These are phyloP conservation scores for Trichoderma gamsii DNA, from an alignment of 495 filamentous ascomycete genomes.

Conservation along the genomic window DNA sequence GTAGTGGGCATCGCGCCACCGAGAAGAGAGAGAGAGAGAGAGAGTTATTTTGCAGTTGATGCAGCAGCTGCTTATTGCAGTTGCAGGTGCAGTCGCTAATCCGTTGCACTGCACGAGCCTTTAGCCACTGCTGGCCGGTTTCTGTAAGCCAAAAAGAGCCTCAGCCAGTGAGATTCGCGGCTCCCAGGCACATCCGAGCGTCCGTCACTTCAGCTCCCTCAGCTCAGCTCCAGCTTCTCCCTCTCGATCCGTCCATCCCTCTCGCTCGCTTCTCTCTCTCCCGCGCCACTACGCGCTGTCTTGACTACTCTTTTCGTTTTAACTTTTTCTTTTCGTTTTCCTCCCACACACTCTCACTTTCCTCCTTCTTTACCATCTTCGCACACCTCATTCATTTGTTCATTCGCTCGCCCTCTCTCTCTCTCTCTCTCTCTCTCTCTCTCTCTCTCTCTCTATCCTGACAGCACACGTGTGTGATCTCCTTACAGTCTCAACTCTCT, in stretches of 20 bases:
- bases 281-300: too few relatives aligned
- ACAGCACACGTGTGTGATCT: too few relatives aligned
- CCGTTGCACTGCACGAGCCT: too few relatives aligned
- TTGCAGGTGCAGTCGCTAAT: too few relatives aligned
- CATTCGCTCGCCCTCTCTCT: background rate
- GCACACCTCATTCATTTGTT: background rate
- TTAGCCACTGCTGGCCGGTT: too few relatives aligned
- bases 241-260: constrained; percentile 20
- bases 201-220: constrained; percentile 13
- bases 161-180: background rate
- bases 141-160: too few relatives aligned
- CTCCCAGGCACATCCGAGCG: background rate
- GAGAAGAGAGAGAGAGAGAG: too few relatives aligned
- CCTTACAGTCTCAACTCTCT: too few relatives aligned
- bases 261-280: background rate
- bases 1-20: background rate
- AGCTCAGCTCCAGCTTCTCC: constrained; percentile 27
- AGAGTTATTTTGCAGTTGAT: too few relatives aligned
- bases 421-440: background rate
- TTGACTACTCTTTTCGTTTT: constrained; percentile 19
- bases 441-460: background rate
- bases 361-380: background rate
- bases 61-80: too few relatives aligned
- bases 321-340: constrained; percentile 24
- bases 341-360: constrained; percentile 13